Percentiles rank a stretch among this genome's conserved stretches.
These are phyloP conservation scores for Aspergillus carbonarius DNA, from an alignment of 2,329 filamentous ascomycete genomes.

Conservation along the genomic window DNA sequence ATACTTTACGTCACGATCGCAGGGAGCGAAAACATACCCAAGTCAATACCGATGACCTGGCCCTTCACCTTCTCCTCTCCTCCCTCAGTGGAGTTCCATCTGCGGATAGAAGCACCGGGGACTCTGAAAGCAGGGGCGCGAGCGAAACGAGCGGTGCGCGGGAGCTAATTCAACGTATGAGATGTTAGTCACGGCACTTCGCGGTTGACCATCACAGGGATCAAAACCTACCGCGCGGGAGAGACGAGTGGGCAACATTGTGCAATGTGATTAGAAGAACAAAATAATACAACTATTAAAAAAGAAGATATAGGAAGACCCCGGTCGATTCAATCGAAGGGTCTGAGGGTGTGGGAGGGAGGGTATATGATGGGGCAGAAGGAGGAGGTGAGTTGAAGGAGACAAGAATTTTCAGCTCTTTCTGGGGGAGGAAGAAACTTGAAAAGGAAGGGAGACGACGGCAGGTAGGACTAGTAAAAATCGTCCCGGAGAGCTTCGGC, in stretches of 20 bases:
- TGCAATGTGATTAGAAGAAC: slow-evolving; percentile 37
- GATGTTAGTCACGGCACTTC: slow-evolving; percentile 7
- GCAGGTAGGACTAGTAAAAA: slow-evolving; percentile 28
- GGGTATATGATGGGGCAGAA: slow-evolving; percentile 13
- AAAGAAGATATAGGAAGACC: slow-evolving; percentile 28
- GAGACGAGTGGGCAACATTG: slow-evolving; percentile 71
- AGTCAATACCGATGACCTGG: slow-evolving; percentile 95
- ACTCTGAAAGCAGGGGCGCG: slow-evolving; percentile 69
- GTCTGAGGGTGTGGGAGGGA: slow-evolving; percentile 17
- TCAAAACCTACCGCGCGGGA: slow-evolving; percentile 68
- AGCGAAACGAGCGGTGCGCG: slow-evolving; percentile 70
- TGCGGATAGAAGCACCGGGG: slow-evolving; percentile 69
- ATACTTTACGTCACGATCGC: background rate
- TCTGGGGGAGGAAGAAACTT: slow-evolving; percentile 22
- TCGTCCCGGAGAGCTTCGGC: slow-evolving; percentile 36
- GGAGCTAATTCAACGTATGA: slow-evolving; percentile 57
- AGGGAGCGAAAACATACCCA: slow-evolving; percentile 62
- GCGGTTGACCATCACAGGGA: background rate
- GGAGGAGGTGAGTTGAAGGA: slow-evolving; percentile 17
- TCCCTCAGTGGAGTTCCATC: slow-evolving; percentile 53
- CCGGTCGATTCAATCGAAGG: slow-evolving; percentile 36
- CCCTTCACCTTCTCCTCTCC: slow-evolving; percentile 83
- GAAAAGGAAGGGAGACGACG: slow-evolving; percentile 33
- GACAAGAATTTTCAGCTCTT: slow-evolving; percentile 22
- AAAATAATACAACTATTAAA: slow-evolving; percentile 39